Base-by-base conservation (phyloP, 495 filamentous ascomycete species). In the Astrothelium macrocarpum region DNA sequence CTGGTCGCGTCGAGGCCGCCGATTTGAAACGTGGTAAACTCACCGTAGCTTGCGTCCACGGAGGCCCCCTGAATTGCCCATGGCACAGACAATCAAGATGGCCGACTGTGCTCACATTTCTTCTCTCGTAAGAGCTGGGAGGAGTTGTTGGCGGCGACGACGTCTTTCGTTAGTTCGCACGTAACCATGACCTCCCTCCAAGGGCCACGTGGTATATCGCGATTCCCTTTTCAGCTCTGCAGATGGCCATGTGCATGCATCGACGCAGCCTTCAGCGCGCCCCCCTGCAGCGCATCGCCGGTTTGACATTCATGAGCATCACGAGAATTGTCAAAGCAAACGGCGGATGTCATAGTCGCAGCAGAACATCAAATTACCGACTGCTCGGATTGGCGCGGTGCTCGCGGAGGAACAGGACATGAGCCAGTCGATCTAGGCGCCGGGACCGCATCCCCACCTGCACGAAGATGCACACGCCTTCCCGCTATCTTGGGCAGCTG, bases 351-450 rank as follows among this genome's bases (percentile, higher is more conserved):
- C 49, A 7, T 29, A 29, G 9, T 12, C 23, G 49, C 23, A n/a
- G 49, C 49, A 56, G 26, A 56, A 56, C 49, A 56, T 56, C 49
- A 56, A 56, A 56, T 56, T 56, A 56, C 49, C 49, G 49, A 16
- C 49, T 56, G 49, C 49, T 25, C 25, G 49, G 49, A 28, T 56
- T 56, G 49, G 49, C 49, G 49, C 25, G 49, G 49, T 56, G 49
- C 49, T 56, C 49, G 49, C 12, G 49, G 49, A 56, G 49, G 49
- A 56, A 56, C 49, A 56, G 49, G 49, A 29, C 49, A 56, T 20
- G 23, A 29, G 49, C 49, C 23, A 56, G 49, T 56, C 49, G 49
- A 56, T 56, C 49, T 56, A 56, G 49, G 23, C 49, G 49, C 49
- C 25, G 49, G 49, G 49, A 16, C 23, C 49, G 49, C 49, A 56